Evolutionary conservation across 1,139 yeast species (phyloP).

Genomic region (Blastobotrys apis): DNA sequence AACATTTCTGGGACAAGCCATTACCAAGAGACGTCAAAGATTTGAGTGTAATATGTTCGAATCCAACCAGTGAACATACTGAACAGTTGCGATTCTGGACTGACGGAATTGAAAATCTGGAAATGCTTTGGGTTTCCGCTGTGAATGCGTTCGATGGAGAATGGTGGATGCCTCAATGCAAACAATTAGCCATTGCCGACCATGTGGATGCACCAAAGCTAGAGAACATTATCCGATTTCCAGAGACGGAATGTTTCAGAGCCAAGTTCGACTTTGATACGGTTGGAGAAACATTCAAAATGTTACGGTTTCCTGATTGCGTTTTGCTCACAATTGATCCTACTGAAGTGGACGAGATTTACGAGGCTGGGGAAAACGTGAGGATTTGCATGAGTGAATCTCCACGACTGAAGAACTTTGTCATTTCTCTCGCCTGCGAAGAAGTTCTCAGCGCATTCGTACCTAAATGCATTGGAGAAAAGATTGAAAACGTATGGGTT

Average conservation of each 20-base stretch:
- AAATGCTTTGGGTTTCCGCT: constrained; percentile 5
- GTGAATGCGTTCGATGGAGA: constrained; percentile 4
- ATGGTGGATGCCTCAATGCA: constrained; percentile 8
- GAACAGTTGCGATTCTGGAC: not conserved
- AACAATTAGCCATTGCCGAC: not conserved
- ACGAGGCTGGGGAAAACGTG: constrained; percentile 1
- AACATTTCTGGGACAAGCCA: constrained; percentile 1
- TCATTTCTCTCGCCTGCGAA: constrained; percentile 3
- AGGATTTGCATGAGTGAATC: constrained; percentile 8
- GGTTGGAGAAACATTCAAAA: not conserved
- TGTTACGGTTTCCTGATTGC: constrained; percentile 7
- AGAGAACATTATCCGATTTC: not conserved
- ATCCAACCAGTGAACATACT: not conserved
- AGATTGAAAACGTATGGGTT: constrained; percentile 3
- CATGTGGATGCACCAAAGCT: not conserved
- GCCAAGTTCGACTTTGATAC: constrained; percentile 3
- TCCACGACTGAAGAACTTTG: not conserved
- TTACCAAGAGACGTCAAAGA: not conserved
- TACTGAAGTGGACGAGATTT: constrained; percentile 7
- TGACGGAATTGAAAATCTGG: not conserved
- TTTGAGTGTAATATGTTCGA: not conserved
- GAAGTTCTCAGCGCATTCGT: constrained; percentile 7
- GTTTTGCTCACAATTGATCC: constrained; percentile 7
- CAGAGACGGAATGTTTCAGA: not conserved
- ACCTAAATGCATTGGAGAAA: not conserved